A percentile compares a stretch with the other conserved stretches of the same genome.
Evolutionary conservation across 2,329 filamentous ascomycete species (phyloP).

Genomic region (Alternaria gaisen): DNA sequence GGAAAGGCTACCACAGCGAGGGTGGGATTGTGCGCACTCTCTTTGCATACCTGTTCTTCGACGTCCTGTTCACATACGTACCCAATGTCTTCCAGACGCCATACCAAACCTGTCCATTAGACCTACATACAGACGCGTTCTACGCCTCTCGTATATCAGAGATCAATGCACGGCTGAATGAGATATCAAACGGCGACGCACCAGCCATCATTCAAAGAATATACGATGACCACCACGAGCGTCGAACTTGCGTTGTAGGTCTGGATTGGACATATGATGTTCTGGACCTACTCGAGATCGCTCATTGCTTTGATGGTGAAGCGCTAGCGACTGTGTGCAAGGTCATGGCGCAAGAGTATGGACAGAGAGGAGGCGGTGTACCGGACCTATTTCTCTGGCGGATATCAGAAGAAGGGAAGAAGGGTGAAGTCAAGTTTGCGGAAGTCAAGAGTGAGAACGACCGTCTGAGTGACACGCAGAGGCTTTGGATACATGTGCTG

Average conservation of each 20-base stretch:
- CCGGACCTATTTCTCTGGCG: constrained; percentile 94
- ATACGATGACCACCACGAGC: constrained; percentile 72
- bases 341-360: constrained; percentile 95
- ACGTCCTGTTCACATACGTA: constrained; percentile 90
- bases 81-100: constrained; percentile 97
- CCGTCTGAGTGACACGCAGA: constrained; percentile 91
- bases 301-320: constrained; percentile 78
- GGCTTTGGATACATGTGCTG: constrained; percentile 96
- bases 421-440: constrained; percentile 75
- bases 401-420: constrained; percentile 34
- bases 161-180: constrained; percentile 85
- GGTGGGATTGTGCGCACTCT: constrained; percentile 91
- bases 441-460: constrained; percentile 75
- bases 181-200: constrained; percentile 85
- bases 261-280: constrained; percentile 89
- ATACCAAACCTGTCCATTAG: constrained; percentile 92
- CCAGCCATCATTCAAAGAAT: constrained; percentile 72
- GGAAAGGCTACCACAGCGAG: constrained; percentile 95
- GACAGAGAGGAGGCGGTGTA: constrained; percentile 83
- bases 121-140: constrained; percentile 92
- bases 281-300: constrained; percentile 80
- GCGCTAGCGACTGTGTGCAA: constrained; percentile 87
- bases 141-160: constrained; percentile 85
- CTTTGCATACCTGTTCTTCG: constrained; percentile 84
- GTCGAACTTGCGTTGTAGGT: constrained; percentile 85